Conservation (phyloP, 371 early-diverging fungal genomes). For the Batrachochytrium dendrobatidis region DNA sequence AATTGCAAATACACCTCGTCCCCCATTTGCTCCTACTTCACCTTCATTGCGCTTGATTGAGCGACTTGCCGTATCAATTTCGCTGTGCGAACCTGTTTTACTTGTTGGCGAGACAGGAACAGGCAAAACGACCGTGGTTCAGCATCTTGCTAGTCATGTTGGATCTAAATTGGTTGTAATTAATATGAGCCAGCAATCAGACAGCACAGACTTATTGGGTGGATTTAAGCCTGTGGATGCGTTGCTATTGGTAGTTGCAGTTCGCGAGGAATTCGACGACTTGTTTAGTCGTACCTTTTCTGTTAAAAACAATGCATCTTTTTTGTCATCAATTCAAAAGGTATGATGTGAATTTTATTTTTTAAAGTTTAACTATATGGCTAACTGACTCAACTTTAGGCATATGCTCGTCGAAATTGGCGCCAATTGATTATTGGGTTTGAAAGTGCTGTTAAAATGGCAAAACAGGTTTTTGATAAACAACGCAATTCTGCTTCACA, state of each 20-base stretch:
- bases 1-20: constrained; percentile 4
- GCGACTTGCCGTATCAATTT: constrained; percentile 70
- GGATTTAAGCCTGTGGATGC: constrained; percentile 95
- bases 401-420: constrained; percentile 71
- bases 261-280: constrained; percentile 77
- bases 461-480: constrained; percentile 39
- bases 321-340: constrained; percentile 71
- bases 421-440: constrained; percentile 65
- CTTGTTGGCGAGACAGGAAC: constrained; percentile 99
- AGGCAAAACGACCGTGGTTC: constrained; percentile 98
- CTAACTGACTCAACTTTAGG: no score
- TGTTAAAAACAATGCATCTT: constrained; percentile 73
- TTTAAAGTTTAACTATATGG: no score
- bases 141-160: constrained; percentile 81
- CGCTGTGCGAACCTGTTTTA: constrained; percentile 77
- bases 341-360: no score
- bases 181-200: constrained; percentile 98
- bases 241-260: constrained; percentile 65
- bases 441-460: constrained; percentile 65
- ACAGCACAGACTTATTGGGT: constrained; percentile 95
- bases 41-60: constrained; percentile 52
- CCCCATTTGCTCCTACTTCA: constrained; percentile 30
- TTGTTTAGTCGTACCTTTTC: constrained; percentile 86
- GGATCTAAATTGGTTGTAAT: constrained; percentile 79
- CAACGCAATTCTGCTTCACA: not conserved